These are phyloP conservation scores for Suhomyces maxii DNA, from an alignment of 1,139 yeast genomes.

Conservation along the genomic window DNA sequence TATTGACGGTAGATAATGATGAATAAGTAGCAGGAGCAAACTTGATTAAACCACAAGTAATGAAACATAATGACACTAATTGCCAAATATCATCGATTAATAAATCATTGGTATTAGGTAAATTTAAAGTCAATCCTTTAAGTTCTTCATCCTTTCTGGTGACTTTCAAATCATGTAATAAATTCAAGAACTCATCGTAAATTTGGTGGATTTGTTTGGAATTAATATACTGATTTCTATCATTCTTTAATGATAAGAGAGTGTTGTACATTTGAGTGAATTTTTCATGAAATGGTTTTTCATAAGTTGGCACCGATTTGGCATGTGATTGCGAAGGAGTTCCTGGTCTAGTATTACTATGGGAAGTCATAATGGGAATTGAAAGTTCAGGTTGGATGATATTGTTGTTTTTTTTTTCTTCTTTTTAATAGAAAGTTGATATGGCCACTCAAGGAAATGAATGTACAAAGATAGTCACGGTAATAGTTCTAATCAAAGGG, in stretches of 20 bases:
- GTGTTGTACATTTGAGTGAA: slow-evolving; percentile 49
- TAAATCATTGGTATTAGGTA: slow-evolving; percentile 57
- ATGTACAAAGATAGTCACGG: no score
- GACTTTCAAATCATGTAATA: slow-evolving; percentile 51
- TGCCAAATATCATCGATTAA: slow-evolving; percentile 90
- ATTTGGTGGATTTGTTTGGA: slow-evolving; percentile 61
- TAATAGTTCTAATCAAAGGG: no score
- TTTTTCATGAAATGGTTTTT: slow-evolving; percentile 49
- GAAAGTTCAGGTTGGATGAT: no score
- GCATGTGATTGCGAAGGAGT: slow-evolving; percentile 7
- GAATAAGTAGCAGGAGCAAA: slow-evolving; percentile 94
- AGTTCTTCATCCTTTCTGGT: slow-evolving; percentile 52
- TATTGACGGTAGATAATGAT: slow-evolving; percentile 78
- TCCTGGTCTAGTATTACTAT: slow-evolving; percentile 6
- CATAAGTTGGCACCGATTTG: slow-evolving; percentile 33
- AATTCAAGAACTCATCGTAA: slow-evolving; percentile 53
- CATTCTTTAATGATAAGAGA: slow-evolving; percentile 60
- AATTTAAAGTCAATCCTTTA: slow-evolving; percentile 38
- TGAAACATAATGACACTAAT: slow-evolving; percentile 75
- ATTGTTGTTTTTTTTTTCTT: no score
- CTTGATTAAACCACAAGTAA: slow-evolving; percentile 87
- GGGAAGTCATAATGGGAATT: not conserved
- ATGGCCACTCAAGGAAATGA: no score
- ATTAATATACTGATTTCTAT: slow-evolving; percentile 61
- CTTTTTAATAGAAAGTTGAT: no score